Base-by-base conservation (phyloP, 768 basidiomycete species). In the Guyanaporus albipodus region DNA sequence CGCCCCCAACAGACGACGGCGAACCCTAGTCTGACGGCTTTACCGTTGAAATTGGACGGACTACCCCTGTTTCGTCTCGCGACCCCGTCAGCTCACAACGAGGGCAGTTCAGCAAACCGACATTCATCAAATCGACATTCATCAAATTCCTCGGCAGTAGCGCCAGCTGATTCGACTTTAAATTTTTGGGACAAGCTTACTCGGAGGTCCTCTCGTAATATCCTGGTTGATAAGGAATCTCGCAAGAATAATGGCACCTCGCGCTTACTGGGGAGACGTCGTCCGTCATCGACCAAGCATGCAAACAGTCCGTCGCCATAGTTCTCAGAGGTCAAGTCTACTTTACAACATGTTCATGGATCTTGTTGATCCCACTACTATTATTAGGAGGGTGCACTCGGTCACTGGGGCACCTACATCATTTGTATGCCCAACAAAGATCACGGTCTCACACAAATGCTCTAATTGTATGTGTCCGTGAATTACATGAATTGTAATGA, bases 141-240 rank as follows among this genome's bases (percentile, higher is more conserved):
- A 11, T 46, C 38, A 19, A 19, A 29, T 35, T 34, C 43, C 31
- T 41, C 28, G 15, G 9, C 37, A 31, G 24, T 19, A 23, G 18
- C 27, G 7, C 26, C 32, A 8, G 40, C 51, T 19, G 34, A 42
- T 36, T 40, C 52, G 14, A 38, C 42, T 5, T 35, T 56, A 4
- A 52, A 53, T 22, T 24, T 66, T 44, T 66, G 64, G 67, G 41
- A 49, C 31, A 62, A 45, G 23, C 48, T 64, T 22, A 57, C 45
- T 21, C 48, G 53, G 18, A 49, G 42, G 18, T 46, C 49, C 32
- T 59, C 58, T 39, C 59, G 55, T 29, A 56, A 39, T 31, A 31
- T 18, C 4, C 14, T 46, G 8, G 37, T 18, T 17, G 52, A 50
- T 10, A 48, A 55, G n/a, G 62, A 49, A n/a, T 21, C 38, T 3